Evolutionary conservation across 768 basidiomycete genomes (phyloP).

Genomic region (Suillus subalutaceus): DNA sequence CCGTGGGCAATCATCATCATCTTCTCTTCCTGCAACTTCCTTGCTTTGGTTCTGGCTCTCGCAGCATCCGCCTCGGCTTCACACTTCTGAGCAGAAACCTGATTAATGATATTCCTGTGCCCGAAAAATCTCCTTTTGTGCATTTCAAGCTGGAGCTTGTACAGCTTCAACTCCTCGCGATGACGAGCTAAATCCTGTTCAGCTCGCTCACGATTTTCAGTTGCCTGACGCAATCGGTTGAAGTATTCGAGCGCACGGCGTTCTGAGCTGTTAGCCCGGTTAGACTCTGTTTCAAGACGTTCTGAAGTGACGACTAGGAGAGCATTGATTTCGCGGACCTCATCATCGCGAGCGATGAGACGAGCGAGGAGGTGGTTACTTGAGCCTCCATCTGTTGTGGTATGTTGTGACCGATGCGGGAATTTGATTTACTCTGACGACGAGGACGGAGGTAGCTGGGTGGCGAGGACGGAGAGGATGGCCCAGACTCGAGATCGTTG

Average conservation of each 20-base stretch:
- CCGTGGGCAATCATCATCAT: conserved; percentile 44
- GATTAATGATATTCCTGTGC: conserved; percentile 46
- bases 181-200: conserved; percentile 42
- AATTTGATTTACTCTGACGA: conserved; percentile 29
- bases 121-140: conserved; percentile 46
- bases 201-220: conserved; percentile 40
- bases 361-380: conserved; percentile 33
- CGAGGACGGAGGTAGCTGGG: conserved; percentile 22
- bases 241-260: conserved; percentile 50
- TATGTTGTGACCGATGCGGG: conserved; percentile 28
- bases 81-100: conserved; percentile 43
- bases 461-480: conserved; percentile 29
- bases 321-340: conserved; percentile 34
- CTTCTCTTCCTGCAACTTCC: conserved; percentile 45
- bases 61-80: conserved; percentile 51
- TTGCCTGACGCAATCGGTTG: conserved; percentile 41
- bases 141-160: conserved; percentile 50
- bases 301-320: conserved; percentile 27
- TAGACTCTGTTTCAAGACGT: conserved; percentile 44
- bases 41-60: conserved; percentile 45
- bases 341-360: conserved; percentile 33
- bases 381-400: conserved; percentile 30
- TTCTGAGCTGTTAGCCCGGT: conserved; percentile 48
- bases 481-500: conserved; percentile 31
- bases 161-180: conserved; percentile 46